phyloP scores from a whole-genome alignment of 2,329 filamentous ascomycete species.

The Tolypocladium tropicale region DNA sequence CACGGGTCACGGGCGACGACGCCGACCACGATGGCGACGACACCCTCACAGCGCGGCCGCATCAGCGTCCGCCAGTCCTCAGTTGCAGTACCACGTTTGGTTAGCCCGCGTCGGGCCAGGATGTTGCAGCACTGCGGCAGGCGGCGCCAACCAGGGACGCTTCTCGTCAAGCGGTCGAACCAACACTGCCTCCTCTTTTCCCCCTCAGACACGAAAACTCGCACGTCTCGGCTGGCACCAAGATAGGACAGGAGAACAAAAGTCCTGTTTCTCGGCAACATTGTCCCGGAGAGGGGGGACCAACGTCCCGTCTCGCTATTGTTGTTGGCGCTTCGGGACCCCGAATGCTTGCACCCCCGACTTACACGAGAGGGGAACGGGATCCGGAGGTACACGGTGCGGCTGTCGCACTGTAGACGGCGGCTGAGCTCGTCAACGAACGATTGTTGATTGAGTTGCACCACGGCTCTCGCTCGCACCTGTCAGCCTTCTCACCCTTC shows the following conservation, averaged over 20 bases:
- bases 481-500: neutral
- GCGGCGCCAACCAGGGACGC: neutral
- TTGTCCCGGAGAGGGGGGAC: neutral
- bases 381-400: neutral
- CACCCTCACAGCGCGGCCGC: neutral
- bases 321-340: neutral
- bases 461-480: neutral
- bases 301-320: neutral
- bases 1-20: too few species aligned
- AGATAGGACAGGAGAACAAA: neutral
- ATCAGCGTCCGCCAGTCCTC: neutral
- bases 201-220: neutral
- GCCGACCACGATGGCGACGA: neutral
- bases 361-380: neutral
- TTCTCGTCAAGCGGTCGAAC: neutral
- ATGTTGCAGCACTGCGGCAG: neutral
- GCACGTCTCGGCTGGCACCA: neutral
- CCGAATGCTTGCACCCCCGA: neutral
- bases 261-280: neutral
- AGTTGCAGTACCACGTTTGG: neutral
- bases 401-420: neutral
- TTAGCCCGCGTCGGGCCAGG: neutral
- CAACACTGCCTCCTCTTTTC: neutral
- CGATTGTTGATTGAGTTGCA: neutral
- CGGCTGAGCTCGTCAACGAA: neutral